A percentile compares a stretch with the other conserved stretches of the same genome.
Conservation (phyloP, 2,329 filamentous ascomycete genomes). For the Aspergillus spinulosporus region DNA sequence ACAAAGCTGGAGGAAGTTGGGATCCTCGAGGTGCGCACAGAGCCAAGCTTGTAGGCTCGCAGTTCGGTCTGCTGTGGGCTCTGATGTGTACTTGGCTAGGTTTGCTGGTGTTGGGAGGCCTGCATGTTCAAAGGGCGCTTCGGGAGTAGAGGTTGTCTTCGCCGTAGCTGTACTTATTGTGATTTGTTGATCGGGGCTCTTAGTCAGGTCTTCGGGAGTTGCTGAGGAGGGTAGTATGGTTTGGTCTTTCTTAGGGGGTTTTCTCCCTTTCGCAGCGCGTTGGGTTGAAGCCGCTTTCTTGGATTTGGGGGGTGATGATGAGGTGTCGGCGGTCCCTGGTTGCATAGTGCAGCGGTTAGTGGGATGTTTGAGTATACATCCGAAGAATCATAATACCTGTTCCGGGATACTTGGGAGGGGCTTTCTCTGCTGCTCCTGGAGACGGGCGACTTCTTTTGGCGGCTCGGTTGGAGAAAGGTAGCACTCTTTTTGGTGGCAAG, state of each 20-base stretch:
- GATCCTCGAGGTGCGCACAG: conserved; percentile 43
- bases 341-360: neutral
- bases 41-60: conserved; percentile 43
- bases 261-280: neutral
- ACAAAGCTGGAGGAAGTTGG: conserved; percentile 42
- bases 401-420: neutral
- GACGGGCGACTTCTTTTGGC: conserved; percentile 21
- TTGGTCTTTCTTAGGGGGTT: neutral
- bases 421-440: neutral
- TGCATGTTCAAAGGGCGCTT: neutral
- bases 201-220: neutral
- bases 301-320: neutral
- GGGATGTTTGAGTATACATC: neutral
- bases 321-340: neutral
- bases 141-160: neutral
- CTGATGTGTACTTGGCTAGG: conserved; percentile 33
- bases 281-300: neutral
- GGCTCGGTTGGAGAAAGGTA: conserved; percentile 42
- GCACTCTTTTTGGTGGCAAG: conserved; percentile 45
- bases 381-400: too few species aligned
- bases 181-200: neutral
- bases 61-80: conserved; percentile 34
- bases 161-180: neutral
- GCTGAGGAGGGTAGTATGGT: neutral
- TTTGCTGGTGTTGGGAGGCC: conserved; percentile 21